A percentile compares a stretch with the other conserved stretches of the same genome.
Evolutionary conservation across 371 early-diverging fungal genomes (phyloP).

Genomic region (Massospora cicadina): DNA sequence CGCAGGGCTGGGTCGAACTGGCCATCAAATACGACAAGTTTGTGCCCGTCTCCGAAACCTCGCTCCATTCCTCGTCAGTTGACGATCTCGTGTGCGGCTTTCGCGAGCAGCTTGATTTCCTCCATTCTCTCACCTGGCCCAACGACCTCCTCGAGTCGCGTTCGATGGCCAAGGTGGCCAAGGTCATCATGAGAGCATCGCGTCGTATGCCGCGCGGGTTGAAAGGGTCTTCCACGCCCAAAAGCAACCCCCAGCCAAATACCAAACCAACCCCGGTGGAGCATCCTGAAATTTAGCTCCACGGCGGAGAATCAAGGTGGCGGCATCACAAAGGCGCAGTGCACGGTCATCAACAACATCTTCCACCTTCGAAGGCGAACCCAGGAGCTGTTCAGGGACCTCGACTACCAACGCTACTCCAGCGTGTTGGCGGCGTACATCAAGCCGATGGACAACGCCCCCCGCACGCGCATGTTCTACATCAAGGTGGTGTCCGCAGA

Average conservation of each 20-base stretch:
- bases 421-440: conserved; percentile 17
- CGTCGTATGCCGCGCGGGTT: background rate
- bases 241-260: background rate
- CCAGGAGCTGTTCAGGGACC: conserved; percentile 1
- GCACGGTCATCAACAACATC: conserved; percentile 25
- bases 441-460: conserved; percentile 16
- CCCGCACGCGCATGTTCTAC: conserved; percentile 25
- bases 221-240: background rate
- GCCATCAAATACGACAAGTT: conserved; percentile 21
- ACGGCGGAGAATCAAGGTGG: background rate
- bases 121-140: conserved; percentile 59
- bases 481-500: conserved; percentile 36
- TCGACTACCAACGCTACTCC: conserved; percentile 20
- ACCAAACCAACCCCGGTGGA: background rate
- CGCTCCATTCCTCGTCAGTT: conserved; percentile 60
- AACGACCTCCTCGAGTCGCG: conserved; percentile 41
- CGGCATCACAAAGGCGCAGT: conserved; percentile 20
- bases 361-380: background rate
- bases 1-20: conserved; percentile 6
- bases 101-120: conserved; percentile 48
- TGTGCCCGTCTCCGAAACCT: conserved; percentile 32
- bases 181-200: conserved; percentile 20
- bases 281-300: background rate
- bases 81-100: conserved; percentile 59
- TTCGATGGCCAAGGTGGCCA: conserved; percentile 48